Base-by-base conservation (phyloP, 2,329 filamentous ascomycete species). In the Colletotrichum sp. region DNA sequence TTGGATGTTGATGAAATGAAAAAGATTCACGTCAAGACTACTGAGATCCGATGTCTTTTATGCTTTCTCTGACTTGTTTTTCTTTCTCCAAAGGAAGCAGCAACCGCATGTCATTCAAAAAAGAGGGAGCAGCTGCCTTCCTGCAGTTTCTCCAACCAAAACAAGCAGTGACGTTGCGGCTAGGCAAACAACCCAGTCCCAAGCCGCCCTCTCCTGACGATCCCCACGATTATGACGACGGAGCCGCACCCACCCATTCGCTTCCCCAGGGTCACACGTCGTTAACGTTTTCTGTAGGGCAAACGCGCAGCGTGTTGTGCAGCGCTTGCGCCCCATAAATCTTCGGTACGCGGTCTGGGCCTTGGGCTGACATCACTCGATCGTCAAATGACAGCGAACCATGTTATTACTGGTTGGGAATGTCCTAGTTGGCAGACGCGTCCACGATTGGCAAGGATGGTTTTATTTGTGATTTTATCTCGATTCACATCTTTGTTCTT, bases 191-290 rank as follows among this genome's bases (percentile, higher is more conserved):
- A 27, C 22, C 69, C 72, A 68, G 52, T 68, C 52, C 48, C 52
- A 19, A 55, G n/a, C 44, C n/a, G 25, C 39, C 61, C 61, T 57
- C 34, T 28, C 30, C 68, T 44, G 68, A n/a, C 25, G 72, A 75
- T 72, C 72, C 12, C 61, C 30, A 52, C 28, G 36, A 61, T 28
- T 28, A 74, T 74, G 72, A 74, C 72, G 72, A 32, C 12, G 60
- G 6, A 48, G 28, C 27, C 34, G 32, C 60, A 66, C 34, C 13
- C 44, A 52, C 60, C 60, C 36, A 36, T 13, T 30, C 55, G 4
- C 0, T 32, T 25, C 19, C 28, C 60, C 68, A 52, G 60, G 22
- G 44, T n/a, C 61, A 64, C 61, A 12, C 44, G 30, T 25, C 15
- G 15, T 22, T 27, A 28, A 13, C 13, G 16, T 13, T 13, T 28